phyloP scores from a whole-genome alignment of 2,329 filamentous ascomycete species.

The Xylaria sp. region DNA sequence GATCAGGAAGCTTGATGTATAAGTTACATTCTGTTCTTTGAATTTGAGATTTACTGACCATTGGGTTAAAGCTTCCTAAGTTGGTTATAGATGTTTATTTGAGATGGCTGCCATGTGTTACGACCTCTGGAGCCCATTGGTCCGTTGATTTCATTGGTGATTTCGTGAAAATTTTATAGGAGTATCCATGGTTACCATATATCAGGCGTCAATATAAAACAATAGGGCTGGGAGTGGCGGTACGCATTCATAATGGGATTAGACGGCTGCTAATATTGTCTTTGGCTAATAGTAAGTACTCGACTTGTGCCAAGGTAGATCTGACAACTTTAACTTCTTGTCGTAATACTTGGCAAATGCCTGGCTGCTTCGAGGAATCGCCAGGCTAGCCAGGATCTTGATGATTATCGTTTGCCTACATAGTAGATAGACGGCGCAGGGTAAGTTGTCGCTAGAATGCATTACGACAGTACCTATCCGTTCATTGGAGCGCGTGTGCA shows the following conservation, averaged over 20 bases:
- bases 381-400: not conserved
- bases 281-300: not conserved
- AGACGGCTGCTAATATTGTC: not conserved
- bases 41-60: not conserved
- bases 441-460: not conserved
- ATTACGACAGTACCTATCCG: not conserved
- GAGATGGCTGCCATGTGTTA: slow-evolving; percentile 19
- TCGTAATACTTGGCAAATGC: slow-evolving; percentile 7
- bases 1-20: not conserved
- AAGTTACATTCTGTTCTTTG: not conserved
- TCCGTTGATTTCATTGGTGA: not conserved
- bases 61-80: not conserved
- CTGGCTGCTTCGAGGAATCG: not conserved
- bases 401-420: slow-evolving; percentile 4
- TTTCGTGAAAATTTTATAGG: not conserved
- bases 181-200: not conserved
- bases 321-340: slow-evolving; percentile 12
- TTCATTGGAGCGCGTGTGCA: not conserved
- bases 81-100: slow-evolving; percentile 8
- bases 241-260: not conserved
- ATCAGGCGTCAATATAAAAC: slow-evolving; percentile 1
- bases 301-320: slow-evolving; percentile 24
- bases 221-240: slow-evolving; percentile 4
- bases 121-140: slow-evolving; percentile 17
- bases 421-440: not conserved